Base-by-base conservation (phyloP, 495 filamentous ascomycete genomes). In the Daldinia caldariorum region DNA sequence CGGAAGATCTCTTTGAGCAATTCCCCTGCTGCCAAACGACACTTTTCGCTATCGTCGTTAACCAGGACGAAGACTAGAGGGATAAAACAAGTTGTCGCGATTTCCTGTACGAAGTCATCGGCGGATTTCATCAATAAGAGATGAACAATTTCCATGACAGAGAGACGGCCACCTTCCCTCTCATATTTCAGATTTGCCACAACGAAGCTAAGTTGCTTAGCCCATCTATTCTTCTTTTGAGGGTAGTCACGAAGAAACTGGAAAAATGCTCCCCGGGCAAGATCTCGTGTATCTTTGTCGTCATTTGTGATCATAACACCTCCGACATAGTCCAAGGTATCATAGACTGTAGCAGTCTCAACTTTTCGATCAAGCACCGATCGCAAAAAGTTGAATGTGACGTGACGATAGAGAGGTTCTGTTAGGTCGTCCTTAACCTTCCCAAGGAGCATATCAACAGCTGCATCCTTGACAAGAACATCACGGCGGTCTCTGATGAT, bases 261-360 rank as follows among this genome's bases (percentile, higher is more conserved):
- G 77, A 97, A 89, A 79, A 96, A 99, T 26, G 89, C 91, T 20
- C 92, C 92, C 32, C 96, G 88, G 16, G 94, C 94, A 37, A 94
- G 80, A 72, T 97, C 94, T 45, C 94, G 86, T 3, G 94, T 91
- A 67, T 89, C 88, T 70, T 90, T 89, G 69, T 93, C 93, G 62
- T 97, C 91, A 77, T 97, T 97, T 26, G 91, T 97, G 63, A 99
- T 92, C 94, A 98, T 97, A 79, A 98, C 90, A n/a, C 84, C 87
- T 26, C 92, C 91, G 35, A 97, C 89, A 69, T 90, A 86, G 73
- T 99, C 95, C 56, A 97, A 86, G 13, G 91, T 88, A 70, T 98
- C 94, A 77, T 98, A 99, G 54, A 98, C 89, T 53, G 91, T 88
- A 1, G 94, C 87, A 51, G 96, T 93, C 61, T 97, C 83, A 54